Percentiles rank a stretch among this genome's conserved stretches.
Conservation (phyloP, 345 rosid genomes). For the Gossypium australe region DNA sequence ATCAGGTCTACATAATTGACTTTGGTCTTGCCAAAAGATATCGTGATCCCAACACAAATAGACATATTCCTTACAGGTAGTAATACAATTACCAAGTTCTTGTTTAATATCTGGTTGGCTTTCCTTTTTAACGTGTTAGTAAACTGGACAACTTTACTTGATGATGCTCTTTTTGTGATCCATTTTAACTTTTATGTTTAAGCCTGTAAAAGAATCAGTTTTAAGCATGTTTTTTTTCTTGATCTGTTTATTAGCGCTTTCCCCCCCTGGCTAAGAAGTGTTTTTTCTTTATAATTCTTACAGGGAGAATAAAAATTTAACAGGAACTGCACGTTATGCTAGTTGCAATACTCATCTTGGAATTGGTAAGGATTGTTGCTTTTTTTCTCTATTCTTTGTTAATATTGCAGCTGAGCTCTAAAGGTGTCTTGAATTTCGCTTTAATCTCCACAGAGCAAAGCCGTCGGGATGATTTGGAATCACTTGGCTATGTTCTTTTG, state of each 20-base stretch:
- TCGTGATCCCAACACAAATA: conserved; percentile 49
- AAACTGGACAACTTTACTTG: background rate
- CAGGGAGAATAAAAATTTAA: conserved; percentile 95
- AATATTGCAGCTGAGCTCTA: background rate
- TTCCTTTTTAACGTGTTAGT: background rate
- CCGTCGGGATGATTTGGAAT: conserved; percentile 78
- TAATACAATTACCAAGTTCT: background rate
- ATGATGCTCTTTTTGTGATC: background rate
- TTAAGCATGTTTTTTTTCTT: background rate
- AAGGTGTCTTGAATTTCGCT: conserved; percentile 1
- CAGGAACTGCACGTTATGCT: conserved; percentile 97
- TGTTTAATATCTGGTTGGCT: background rate
- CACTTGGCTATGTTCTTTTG: conserved; percentile 72
- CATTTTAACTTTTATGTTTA: background rate
- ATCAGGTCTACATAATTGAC: conserved; percentile 63
- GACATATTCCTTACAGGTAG: conserved; percentile 68
- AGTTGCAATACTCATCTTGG: conserved; percentile 99
- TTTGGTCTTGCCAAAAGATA: conserved; percentile 84
- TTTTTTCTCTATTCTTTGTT: background rate
- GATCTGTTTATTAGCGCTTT: background rate
- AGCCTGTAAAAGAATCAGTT: background rate
- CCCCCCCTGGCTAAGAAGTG: background rate
- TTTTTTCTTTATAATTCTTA: background rate
- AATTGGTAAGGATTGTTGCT: conserved; percentile 49
- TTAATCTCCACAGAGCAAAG: conserved; percentile 50